Evolutionary conservation across 2,329 filamentous ascomycete species (phyloP), one percentile per base, ranked within the genome.

Genomic region (Botryotinia convoluta): DNA sequence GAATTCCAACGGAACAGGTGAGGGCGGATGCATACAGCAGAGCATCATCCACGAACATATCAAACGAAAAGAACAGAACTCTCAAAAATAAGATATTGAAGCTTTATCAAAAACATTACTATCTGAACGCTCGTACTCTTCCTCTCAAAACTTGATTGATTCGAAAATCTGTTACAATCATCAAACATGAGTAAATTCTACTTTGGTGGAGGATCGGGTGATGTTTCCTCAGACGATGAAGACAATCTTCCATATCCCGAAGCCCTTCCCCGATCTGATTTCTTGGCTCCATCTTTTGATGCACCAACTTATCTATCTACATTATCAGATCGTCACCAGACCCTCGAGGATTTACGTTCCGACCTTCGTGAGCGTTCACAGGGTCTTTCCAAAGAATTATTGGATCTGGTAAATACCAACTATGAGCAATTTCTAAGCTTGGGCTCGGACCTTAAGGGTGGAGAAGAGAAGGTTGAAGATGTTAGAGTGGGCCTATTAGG

Each of bases 401-500:
- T 99, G 29, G 95, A 98, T 83, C 89, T 99, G 12, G 96, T 99
- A 77, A 99, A 99, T 81, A 89, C 92, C 69, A 97, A 99, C 83
- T 98, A 99, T 81, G 92, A 94, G 65, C 92, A 95, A 73, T 99
- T 99, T 78, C 83, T 99, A 7, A 91, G 91, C 0, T 84, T 99
- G 0, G 97, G 96, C 0, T 90, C 88, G 64, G 93, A 94, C 78
- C 84, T 99, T 61, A 89, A 90, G 71, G 95, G 95, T 4, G 97
- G 97, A 12, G 95, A 97, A 79, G 95, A 98, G 79, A 93, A 91
- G 81, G 91, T 98, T 0, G 95, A 97, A 81, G 94, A 97, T 80
- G 92, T 98, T 45, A 88, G 93, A 61, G 92, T 99, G 0, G 94
- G 94, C 0, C 83, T 99, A 72, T 82, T 98, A 74, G 94, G 94